Base-by-base conservation (phyloP, 768 basidiomycete species). In the Leccinum truebloodii region DNA sequence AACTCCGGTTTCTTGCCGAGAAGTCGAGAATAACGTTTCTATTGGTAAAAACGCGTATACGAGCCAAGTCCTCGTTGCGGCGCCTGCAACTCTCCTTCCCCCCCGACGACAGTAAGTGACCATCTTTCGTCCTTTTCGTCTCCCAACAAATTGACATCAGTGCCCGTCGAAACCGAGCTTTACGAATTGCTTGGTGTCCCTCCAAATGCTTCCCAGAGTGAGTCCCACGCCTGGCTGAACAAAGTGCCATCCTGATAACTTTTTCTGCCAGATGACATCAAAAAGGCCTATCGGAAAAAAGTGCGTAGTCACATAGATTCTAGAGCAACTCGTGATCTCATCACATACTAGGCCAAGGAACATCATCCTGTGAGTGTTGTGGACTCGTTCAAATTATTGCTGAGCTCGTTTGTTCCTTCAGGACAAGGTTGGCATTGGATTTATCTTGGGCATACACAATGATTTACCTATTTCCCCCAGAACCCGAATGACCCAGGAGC, bases 281-380 rank as follows among this genome's bases (percentile, higher is more conserved):
- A 95, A 77, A 92, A 91, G 71, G 95, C 95, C 16, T 98, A 98
- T 72, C 88, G 90, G 72, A 90, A 85, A 78, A 95, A 95, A 86
- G 94, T 92, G 77, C 66, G 68, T 72, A 35, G 34, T 58, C 37
- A 37, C 52, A 58, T 63, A 55, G 44, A 55, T 61, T 18, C 51
- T 9, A 26, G 14, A 26, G 30, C 20, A 35, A 28, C 46, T 12
- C 10, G 22, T 65, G 48, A 64, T 58, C 60, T 73, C 37, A 71
- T 30, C 32, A n/a, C 61, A 57, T 59, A 55, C 4, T 68, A 94
- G 90, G 94, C 94, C 34, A 93, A 88, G 71, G 85, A 92, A 70
- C 88, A 92, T 64, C 93, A 95, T 73, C 94, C 94, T 49, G 92
- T 94, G 75, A 70, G 86, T 63, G 22, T 10, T 48, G n/a, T 46